Conservation (phyloP, 2,329 filamentous ascomycete genomes). For the Escovopsis weberi region DNA sequence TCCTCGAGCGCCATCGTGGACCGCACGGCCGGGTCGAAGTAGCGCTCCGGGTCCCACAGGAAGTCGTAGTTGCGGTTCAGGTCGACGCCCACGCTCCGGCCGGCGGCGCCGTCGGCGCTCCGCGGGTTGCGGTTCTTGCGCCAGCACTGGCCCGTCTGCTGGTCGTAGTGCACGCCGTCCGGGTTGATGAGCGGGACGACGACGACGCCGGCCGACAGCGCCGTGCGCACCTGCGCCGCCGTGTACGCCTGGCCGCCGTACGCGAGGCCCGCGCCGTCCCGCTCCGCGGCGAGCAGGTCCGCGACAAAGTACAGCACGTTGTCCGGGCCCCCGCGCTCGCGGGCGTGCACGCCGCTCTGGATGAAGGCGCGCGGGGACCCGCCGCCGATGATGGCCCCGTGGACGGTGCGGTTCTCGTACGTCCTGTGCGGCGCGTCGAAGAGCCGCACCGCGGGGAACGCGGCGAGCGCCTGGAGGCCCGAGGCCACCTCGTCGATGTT, state of each 20-base stretch:
- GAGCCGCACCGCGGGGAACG: constrained; percentile 23
- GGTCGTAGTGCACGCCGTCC: constrained; percentile 38
- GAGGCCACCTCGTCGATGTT: constrained; percentile 30
- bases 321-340: constrained; percentile 43
- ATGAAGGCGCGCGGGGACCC: constrained; percentile 27
- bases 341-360: constrained; percentile 39
- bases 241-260: constrained; percentile 39
- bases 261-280: constrained; percentile 30
- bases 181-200: constrained; percentile 38
- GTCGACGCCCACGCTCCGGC: constrained; percentile 30
- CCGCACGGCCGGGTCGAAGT: constrained; percentile 21
- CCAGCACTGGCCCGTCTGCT: constrained; percentile 35
- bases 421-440: constrained; percentile 30
- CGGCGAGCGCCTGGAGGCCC: constrained; percentile 27
- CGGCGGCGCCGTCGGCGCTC: constrained; percentile 17
- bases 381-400: constrained; percentile 29
- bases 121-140: constrained; percentile 39
- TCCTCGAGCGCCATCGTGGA: constrained; percentile 15
- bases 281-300: constrained; percentile 39
- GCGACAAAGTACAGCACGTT: constrained; percentile 42
- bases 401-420: constrained; percentile 24
- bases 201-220: constrained; percentile 37
- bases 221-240: constrained; percentile 34
- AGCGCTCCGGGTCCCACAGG: constrained; percentile 35
- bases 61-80: constrained; percentile 45